Evolutionary conservation across 306 rosid species (phyloP).

Genomic region (Medicago lupulina): DNA sequence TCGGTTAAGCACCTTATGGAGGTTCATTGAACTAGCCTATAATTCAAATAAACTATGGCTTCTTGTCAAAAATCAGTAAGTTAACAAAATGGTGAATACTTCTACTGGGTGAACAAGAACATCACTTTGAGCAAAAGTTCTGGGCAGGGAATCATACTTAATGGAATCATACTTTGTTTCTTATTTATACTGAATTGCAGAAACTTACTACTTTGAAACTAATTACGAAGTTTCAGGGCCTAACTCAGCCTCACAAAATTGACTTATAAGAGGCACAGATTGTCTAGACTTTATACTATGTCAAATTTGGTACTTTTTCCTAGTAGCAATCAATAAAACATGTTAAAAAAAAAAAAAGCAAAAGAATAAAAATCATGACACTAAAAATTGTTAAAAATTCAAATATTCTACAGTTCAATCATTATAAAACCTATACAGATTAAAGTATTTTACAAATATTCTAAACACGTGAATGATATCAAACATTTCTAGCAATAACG

Average conservation of each 20-base stretch:
- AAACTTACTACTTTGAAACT: neutral
- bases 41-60: slow-evolving; percentile 8
- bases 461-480: slow-evolving; percentile 18
- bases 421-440: neutral
- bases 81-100: neutral
- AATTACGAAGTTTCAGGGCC: neutral
- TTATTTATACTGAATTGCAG: slow-evolving; percentile 5
- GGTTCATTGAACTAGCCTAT: neutral
- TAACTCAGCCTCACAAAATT: neutral
- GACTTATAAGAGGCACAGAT: neutral
- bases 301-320: slow-evolving; percentile 3
- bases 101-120: slow-evolving; percentile 1
- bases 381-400: slow-evolving; percentile 6
- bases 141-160: neutral
- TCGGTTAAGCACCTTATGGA: slow-evolving; percentile 16
- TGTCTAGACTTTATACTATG: neutral
- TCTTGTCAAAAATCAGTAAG: neutral
- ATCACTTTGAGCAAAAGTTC: neutral
- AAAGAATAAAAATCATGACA: neutral
- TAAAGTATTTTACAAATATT: neutral
- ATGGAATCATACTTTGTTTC: neutral
- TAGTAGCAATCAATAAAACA: neutral
- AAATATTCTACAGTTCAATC: slow-evolving; percentile 14
- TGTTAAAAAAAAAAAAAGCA: neutral
- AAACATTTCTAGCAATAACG: slow-evolving; percentile 17